Conservation (phyloP, 306 rosid species). For the Amphicarpaea edgeworthii region DNA sequence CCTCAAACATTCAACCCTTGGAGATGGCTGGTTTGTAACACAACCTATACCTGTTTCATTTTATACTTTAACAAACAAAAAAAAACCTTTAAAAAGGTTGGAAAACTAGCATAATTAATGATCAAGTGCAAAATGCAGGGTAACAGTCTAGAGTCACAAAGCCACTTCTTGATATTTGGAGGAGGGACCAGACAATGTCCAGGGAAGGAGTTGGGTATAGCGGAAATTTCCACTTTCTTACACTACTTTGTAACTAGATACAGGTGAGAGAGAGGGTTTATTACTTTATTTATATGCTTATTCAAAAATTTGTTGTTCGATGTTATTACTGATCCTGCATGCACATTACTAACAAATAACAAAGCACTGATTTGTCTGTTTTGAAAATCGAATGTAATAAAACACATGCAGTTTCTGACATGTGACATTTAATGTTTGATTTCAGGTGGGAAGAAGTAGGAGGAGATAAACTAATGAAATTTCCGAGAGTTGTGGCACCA, state of each 20-base stretch:
- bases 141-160: slow-evolving; percentile 73
- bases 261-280: slow-evolving; percentile 70
- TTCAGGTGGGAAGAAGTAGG: slow-evolving; percentile 99
- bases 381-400: slow-evolving; percentile 21
- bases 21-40: slow-evolving; percentile 96
- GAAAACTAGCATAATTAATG: slow-evolving; percentile 15
- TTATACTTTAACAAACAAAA: background rate
- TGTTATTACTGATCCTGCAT: slow-evolving; percentile 15
- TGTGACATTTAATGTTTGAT: slow-evolving; percentile 16
- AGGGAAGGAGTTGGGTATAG: slow-evolving; percentile 90
- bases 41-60: background rate
- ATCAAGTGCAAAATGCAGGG: slow-evolving; percentile 66
- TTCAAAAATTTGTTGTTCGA: background rate
- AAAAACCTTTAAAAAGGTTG: background rate
- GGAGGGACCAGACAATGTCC: slow-evolving; percentile 97
- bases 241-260: slow-evolving; percentile 96
- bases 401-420: slow-evolving; percentile 39
- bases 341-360: too few relatives aligned
- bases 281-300: too few relatives aligned
- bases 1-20: slow-evolving; percentile 90
- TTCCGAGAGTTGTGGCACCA: slow-evolving; percentile 98
- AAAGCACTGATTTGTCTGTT: slow-evolving; percentile 35
- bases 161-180: slow-evolving; percentile 82
- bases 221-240: slow-evolving; percentile 89
- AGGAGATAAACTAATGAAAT: slow-evolving; percentile 89